Conservation (phyloP, 1,284 basidiomycete species). For the Inonotus obliquus region DNA sequence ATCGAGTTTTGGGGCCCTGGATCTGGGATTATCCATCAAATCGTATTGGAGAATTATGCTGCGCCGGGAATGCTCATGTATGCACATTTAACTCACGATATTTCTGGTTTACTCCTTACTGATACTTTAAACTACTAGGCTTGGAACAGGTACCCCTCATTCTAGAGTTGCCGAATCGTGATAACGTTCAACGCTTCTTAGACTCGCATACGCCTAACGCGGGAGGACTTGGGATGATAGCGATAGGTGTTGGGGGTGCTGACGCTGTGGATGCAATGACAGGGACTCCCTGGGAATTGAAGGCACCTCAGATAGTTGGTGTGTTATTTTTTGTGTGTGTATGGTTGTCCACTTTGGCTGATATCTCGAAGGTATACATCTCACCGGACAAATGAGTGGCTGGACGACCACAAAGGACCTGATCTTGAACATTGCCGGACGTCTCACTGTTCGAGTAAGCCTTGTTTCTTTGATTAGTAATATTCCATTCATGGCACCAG, state of each 20-base stretch:
- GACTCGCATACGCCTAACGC: conserved; percentile 99
- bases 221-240: conserved; percentile 95
- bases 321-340: conserved; percentile 22
- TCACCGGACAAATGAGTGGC: conserved; percentile 83
- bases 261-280: conserved; percentile 99
- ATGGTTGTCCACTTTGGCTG: not conserved
- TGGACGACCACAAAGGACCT: conserved; percentile 98
- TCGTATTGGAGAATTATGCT: conserved; percentile 97
- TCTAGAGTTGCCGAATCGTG: not conserved
- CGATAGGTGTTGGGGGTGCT: conserved; percentile 97
- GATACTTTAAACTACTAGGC: conserved; percentile 38
- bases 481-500: conserved; percentile 8
- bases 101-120: conserved; percentile 7
- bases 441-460: conserved; percentile 85
- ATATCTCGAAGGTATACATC: conserved; percentile 59
- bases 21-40: conserved; percentile 96
- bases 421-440: conserved; percentile 92
- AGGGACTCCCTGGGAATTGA: conserved; percentile 96
- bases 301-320: conserved; percentile 89
- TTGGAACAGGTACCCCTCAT: conserved; percentile 58
- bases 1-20: conserved; percentile 96
- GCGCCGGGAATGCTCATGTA: conserved; percentile 85
- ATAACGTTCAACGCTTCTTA: conserved; percentile 33
- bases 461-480: not conserved
- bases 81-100: conserved; percentile 24